Base-by-base conservation (phyloP, 441 rosid species). In the Gossypium trilobum region DNA sequence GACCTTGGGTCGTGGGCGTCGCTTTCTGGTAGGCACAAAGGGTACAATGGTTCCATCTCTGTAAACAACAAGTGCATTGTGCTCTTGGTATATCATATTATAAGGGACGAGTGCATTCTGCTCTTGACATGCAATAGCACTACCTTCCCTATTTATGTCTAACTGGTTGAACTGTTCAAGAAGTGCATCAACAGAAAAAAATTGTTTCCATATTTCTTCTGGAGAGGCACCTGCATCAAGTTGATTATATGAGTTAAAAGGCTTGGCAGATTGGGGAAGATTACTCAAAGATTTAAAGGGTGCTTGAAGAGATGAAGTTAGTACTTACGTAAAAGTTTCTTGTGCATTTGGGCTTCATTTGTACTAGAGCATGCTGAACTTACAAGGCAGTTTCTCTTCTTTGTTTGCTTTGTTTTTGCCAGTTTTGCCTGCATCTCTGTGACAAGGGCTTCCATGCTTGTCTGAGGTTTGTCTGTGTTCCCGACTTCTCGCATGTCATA, bases 21-120 rank as follows among this genome's bases (percentile, higher is more conserved):
- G 77, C 55, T 76, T 87, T 62, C 75, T 85, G 14, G 57, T 48
- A 7, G 81, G 80, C 63, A 75, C 75, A 19, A 72, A 77, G 54
- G 89, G 87, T 70, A 85, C 84, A 70, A 85, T 31, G 16, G 81
- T 81, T 54, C 86, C 87, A 68, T 83, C 89, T 79, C 81, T 20
- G 64, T 74, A 85, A 74, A 82, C 50, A 73, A 77, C 79, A 78
- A 88, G 73, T 69, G 84, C 83, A 62, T 79, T 83, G 27, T 82
- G 74, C 70, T 81, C 85, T 17, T 59, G 69, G 76, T 33, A 71
- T 19, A 59, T 73, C 77, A 54, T 74, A 20, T 70, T 36, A 67
- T 82, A 84, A 44, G 89, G 89, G 68, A 88, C 78, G 69, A 91
- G 75, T 56, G 91, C 88, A 67, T 80, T 83, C 70, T 77, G 82